These are phyloP conservation scores for Capsicum pubescens DNA, from an alignment of 257 asterid species.

Conservation along the genomic window DNA sequence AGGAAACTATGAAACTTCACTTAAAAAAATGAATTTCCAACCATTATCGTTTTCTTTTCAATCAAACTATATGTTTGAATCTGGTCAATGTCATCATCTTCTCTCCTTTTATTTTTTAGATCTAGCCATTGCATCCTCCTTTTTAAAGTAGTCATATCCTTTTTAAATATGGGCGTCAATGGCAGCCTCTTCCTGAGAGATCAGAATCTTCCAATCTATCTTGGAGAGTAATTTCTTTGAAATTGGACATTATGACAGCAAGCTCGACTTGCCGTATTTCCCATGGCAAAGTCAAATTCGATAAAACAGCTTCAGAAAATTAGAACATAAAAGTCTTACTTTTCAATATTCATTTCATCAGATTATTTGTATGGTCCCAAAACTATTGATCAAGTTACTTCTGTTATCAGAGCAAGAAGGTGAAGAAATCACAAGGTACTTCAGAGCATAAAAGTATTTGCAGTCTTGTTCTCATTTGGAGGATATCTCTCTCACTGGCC, in stretches of 20 bases:
- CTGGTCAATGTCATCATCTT: neutral
- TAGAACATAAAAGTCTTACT: neutral
- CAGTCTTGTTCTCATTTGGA: constrained; percentile 3
- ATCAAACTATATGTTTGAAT: neutral
- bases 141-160: neutral
- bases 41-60: neutral
- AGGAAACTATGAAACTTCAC: constrained; percentile 5
- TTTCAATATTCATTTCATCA: constrained; percentile 3
- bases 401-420: neutral
- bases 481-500: neutral
- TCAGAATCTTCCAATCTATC: neutral
- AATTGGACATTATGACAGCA: neutral
- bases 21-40: neutral
- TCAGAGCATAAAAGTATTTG: neutral
- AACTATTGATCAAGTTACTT: constrained; percentile 14
- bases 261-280: neutral
- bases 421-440: neutral
- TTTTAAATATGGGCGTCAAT: constrained; percentile 6
- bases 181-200: neutral
- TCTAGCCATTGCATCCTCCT: neutral
- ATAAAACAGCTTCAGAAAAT: neutral
- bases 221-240: neutral
- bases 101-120: neutral
- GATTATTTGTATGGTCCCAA: constrained; percentile 5
- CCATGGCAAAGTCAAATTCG: neutral